Evolutionary conservation across 345 rosid species (phyloP).

Genomic region (Abelmoschus esculentus): DNA sequence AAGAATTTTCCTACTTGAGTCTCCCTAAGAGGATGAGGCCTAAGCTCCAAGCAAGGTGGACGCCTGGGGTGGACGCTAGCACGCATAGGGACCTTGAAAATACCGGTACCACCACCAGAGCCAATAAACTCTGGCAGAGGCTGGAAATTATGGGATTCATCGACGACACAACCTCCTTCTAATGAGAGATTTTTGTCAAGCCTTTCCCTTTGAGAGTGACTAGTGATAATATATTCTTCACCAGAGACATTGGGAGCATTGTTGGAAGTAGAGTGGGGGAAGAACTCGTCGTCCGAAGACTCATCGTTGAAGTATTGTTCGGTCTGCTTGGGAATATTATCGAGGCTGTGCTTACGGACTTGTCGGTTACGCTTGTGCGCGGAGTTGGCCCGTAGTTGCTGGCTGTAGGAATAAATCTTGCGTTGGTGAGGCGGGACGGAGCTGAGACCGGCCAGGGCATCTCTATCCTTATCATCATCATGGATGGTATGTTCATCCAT

Average conservation of each 20-base stretch:
- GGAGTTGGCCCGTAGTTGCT: slow-evolving; percentile 49
- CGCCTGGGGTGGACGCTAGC: slow-evolving; percentile 75
- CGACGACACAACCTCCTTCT: slow-evolving; percentile 10
- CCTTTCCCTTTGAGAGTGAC: slow-evolving; percentile 13
- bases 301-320: slow-evolving; percentile 27
- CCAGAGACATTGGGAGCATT: slow-evolving; percentile 14
- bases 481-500: slow-evolving; percentile 28
- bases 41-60: slow-evolving; percentile 73
- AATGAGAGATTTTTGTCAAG: slow-evolving; percentile 11
- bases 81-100: slow-evolving; percentile 64
- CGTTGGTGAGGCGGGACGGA: slow-evolving; percentile 38
- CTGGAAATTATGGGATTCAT: slow-evolving; percentile 26
- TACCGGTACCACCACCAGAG: slow-evolving; percentile 45
- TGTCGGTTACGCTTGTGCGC: slow-evolving; percentile 30
- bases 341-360: slow-evolving; percentile 52
- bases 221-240: slow-evolving; percentile 23
- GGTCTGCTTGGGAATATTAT: slow-evolving; percentile 34
- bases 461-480: slow-evolving; percentile 50
- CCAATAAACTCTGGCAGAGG: slow-evolving; percentile 66
- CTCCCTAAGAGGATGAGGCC: slow-evolving; percentile 93
- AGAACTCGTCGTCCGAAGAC: slow-evolving; percentile 43
- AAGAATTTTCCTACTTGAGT: slow-evolving; percentile 86
- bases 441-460: slow-evolving; percentile 38
- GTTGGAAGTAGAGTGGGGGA: slow-evolving; percentile 19
- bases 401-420: slow-evolving; percentile 63